A percentile compares a stretch with the other conserved stretches of the same genome.
Evolutionary conservation across 2,329 filamentous ascomycete genomes (phyloP).

Genomic region (Colletotrichum agaves): DNA sequence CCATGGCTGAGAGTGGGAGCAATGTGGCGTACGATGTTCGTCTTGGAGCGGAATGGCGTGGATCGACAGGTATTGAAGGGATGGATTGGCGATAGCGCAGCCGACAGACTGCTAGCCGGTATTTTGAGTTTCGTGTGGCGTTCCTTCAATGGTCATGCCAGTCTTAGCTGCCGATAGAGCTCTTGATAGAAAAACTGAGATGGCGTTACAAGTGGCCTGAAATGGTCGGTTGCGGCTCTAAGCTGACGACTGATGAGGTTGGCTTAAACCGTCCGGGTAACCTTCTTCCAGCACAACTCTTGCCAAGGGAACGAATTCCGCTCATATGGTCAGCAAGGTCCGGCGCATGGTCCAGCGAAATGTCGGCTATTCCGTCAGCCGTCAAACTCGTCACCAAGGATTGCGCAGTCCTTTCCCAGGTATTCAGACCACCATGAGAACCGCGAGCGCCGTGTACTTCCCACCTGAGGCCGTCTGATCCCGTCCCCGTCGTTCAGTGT

Average conservation of each 20-base stretch:
- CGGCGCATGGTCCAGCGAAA: no score
- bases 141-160: not conserved
- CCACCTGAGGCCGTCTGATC: slow-evolving; percentile 8
- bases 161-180: not conserved
- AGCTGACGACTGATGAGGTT: not conserved
- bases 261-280: no score
- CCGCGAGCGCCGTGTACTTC: not conserved
- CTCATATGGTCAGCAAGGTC: no score
- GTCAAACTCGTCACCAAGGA: no score
- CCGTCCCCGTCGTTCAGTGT: not conserved
- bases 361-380: no score
- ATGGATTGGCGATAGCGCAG: slow-evolving; percentile 30
- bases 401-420: no score
- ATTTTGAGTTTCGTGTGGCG: not conserved
- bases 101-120: slow-evolving; percentile 5
- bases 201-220: no score
- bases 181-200: no score
- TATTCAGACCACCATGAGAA: no score
- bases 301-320: no score
- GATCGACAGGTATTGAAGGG: slow-evolving; percentile 35
- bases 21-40: slow-evolving; percentile 32
- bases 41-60: slow-evolving; percentile 27
- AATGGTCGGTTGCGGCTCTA: no score
- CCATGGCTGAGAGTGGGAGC: slow-evolving; percentile 4
- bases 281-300: no score